A percentile compares a stretch with the other conserved stretches of the same genome.
These are phyloP conservation scores for Lactarius indigo DNA, from an alignment of 768 basidiomycete species.

Conservation along the genomic window DNA sequence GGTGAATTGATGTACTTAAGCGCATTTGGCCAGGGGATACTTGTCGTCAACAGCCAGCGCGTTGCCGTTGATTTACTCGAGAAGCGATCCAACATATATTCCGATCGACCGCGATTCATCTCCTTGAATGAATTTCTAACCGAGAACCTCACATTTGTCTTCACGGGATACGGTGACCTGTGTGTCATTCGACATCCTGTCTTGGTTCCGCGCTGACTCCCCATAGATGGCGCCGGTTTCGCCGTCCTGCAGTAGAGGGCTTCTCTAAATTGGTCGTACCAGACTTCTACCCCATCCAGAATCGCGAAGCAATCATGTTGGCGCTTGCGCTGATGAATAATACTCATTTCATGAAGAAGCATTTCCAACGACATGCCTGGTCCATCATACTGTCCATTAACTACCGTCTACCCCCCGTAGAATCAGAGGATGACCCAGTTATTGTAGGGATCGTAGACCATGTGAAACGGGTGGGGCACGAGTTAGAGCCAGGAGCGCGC, in stretches of 20 bases:
- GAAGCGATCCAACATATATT: neutral
- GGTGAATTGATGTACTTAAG: neutral
- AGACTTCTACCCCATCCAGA: neutral
- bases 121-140: neutral
- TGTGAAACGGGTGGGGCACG: neutral
- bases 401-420: conserved; percentile 4
- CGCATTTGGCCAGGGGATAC: neutral
- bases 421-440: conserved; percentile 14
- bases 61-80: neutral
- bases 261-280: neutral
- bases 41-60: neutral
- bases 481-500: neutral
- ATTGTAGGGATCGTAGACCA: neutral
- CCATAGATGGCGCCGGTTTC: neutral
- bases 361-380: conserved; percentile 30
- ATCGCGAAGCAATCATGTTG: neutral
- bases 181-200: neutral
- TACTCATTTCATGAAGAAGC: conserved; percentile 27
- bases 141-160: neutral
- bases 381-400: conserved; percentile 29
- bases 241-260: neutral
- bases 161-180: neutral
- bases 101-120: neutral
- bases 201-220: neutral
- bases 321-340: conserved; percentile 29